Percentiles rank a stretch among this genome's conserved stretches.
phyloP scores from a whole-genome alignment of 129 eudicot genomes.

The Flaveria ramosissima region DNA sequence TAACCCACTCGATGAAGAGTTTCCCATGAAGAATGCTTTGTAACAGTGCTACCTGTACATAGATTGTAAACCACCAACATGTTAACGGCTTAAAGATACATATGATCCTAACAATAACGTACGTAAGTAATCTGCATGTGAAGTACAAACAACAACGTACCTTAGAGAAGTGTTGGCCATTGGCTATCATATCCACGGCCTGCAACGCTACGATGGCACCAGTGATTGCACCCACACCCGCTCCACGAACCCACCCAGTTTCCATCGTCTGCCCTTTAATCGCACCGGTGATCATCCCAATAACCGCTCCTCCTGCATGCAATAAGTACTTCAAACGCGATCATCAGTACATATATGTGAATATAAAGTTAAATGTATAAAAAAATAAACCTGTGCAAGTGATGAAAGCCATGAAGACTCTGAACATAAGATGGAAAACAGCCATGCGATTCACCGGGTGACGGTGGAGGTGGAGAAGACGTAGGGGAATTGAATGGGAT shows the following conservation, averaged over 20 bases:
- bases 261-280: constrained; percentile 86
- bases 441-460: constrained; percentile 7
- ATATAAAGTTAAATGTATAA: too few relatives aligned
- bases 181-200: constrained; percentile 54
- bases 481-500: constrained; percentile 26
- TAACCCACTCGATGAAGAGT: constrained; percentile 80
- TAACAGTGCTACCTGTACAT: constrained; percentile 65
- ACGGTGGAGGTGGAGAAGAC: constrained; percentile 26
- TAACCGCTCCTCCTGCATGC: constrained; percentile 65
- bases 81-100: background rate
- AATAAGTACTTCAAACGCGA: background rate
- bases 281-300: constrained; percentile 74
- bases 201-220: constrained; percentile 86
- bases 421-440: constrained; percentile 36
- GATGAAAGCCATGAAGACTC: constrained; percentile 34
- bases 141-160: constrained; percentile 24
- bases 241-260: constrained; percentile 71
- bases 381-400: constrained; percentile 33
- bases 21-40: constrained; percentile 77
- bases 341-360: background rate
- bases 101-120: background rate
- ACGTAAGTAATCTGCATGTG: background rate
- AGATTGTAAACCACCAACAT: constrained; percentile 1
- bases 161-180: constrained; percentile 80
- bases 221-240: constrained; percentile 65